phyloP scores from a whole-genome alignment of 75 land plant species.

The Adiantum capillusveneris region DNA sequence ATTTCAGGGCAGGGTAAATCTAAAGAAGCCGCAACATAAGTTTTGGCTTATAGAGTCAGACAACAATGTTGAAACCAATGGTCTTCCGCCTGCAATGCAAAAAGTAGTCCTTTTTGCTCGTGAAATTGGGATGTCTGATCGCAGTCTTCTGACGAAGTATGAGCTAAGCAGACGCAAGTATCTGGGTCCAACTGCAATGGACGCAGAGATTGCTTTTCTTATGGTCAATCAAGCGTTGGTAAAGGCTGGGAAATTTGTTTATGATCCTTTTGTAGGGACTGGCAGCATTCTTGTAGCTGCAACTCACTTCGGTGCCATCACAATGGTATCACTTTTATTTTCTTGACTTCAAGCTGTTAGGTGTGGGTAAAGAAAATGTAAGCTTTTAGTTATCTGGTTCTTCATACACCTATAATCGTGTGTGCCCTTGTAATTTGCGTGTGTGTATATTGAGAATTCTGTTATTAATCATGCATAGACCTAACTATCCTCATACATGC shows the following conservation, averaged over 20 bases:
- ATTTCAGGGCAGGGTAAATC: conserved; percentile 74
- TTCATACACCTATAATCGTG: too few species aligned
- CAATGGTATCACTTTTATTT: conserved; percentile 71
- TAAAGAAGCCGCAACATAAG: conserved; percentile 61
- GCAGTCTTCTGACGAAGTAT: conserved; percentile 78
- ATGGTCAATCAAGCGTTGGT: conserved; percentile 93
- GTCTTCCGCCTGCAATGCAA: conserved; percentile 68
- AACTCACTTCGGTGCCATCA: conserved; percentile 93
- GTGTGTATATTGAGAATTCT: too few species aligned
- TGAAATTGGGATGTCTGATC: conserved; percentile 73
- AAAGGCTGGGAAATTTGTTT: conserved; percentile 68
- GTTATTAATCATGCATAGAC: too few species aligned
- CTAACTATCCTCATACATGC: too few species aligned
- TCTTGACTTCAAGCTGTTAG: too few species aligned
- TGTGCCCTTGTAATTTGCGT: too few species aligned
- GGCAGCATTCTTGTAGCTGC: conserved; percentile 95
- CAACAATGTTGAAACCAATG: conserved; percentile 66
- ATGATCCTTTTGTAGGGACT: conserved; percentile 95
- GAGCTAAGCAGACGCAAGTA: conserved; percentile 77
- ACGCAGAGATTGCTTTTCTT: conserved; percentile 92
- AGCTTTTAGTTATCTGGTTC: too few species aligned
- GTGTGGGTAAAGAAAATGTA: too few species aligned
- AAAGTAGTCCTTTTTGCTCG: conserved; percentile 74
- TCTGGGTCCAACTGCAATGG: conserved; percentile 96
- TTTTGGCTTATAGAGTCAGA: conserved; percentile 84